A percentile compares a stretch with the other conserved stretches of the same genome.
These are phyloP conservation scores for Diaporthe longicolla DNA, from an alignment of 2,329 filamentous ascomycete species.

Conservation along the genomic window DNA sequence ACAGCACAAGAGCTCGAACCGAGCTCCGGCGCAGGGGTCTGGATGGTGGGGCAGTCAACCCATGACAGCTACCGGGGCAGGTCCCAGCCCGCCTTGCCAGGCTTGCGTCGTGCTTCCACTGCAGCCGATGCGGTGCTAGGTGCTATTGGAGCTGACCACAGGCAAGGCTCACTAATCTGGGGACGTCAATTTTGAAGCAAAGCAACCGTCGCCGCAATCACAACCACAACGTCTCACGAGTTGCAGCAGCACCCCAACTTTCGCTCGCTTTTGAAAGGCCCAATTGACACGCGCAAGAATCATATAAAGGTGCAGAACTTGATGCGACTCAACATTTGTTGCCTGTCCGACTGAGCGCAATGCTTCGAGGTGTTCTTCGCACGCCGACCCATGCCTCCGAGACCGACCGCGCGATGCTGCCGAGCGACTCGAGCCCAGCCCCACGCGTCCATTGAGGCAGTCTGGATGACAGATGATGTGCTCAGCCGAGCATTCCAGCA, in stretches of 20 bases:
- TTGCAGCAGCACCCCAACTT: not conserved
- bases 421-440: constrained; percentile 62
- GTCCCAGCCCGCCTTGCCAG: not conserved
- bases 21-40: constrained; percentile 19
- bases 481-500: constrained; percentile 65
- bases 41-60: not conserved
- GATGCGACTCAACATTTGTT: not conserved
- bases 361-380: constrained; percentile 25
- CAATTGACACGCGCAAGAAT: constrained; percentile 3
- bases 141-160: constrained; percentile 20
- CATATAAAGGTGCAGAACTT: not conserved
- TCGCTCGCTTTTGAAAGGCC: not conserved
- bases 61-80: constrained; percentile 9
- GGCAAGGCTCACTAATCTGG: constrained; percentile 15
- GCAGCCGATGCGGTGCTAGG: constrained; percentile 8
- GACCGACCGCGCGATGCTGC: constrained; percentile 50
- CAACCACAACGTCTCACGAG: not conserved
- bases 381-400: constrained; percentile 41
- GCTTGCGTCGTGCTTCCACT: not conserved
- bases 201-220: not conserved
- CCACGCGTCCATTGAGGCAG: constrained; percentile 55
- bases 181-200: constrained; percentile 18
- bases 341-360: constrained; percentile 3
- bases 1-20: constrained; percentile 15
- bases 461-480: constrained; percentile 73